Conservation (phyloP, 2,329 filamentous ascomycete genomes). For the Lecanicillium sp. region DNA sequence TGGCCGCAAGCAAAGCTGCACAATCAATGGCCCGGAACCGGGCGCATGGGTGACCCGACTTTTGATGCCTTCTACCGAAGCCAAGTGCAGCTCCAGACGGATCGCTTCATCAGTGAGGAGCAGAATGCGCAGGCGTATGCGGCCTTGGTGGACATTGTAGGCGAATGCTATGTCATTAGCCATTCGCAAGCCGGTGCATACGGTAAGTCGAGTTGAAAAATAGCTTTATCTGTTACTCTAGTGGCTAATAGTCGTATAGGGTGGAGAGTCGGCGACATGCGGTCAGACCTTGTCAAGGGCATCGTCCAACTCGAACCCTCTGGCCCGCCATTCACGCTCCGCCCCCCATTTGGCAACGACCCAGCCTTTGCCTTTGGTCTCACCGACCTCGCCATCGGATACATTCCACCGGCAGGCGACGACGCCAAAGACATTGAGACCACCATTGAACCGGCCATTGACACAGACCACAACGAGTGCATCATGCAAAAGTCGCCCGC, state of each 20-base stretch:
- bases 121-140: constrained; percentile 13
- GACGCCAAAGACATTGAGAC: constrained; percentile 12
- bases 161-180: constrained; percentile 21
- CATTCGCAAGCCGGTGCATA: constrained; percentile 18
- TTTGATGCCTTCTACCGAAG: constrained; percentile 39
- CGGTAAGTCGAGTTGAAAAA: constrained; percentile 6
- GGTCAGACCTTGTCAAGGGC: constrained; percentile 19
- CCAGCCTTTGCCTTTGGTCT: constrained; percentile 18
- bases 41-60: constrained; percentile 29
- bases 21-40: constrained; percentile 24
- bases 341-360: constrained; percentile 13
- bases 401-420: constrained; percentile 16
- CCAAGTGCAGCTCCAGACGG: constrained; percentile 12
- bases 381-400: constrained; percentile 20
- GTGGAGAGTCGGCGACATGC: constrained; percentile 16
- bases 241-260: constrained; percentile 9
- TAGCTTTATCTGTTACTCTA: not conserved
- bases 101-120: constrained; percentile 14
- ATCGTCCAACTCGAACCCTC: constrained; percentile 23
- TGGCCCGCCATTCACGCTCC: constrained; percentile 15
- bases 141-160: constrained; percentile 16
- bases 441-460: constrained; percentile 15
- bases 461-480: constrained; percentile 19
- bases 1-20: constrained; percentile 24
- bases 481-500: constrained; percentile 20